Evolutionary conservation across 768 basidiomycete species (phyloP).

Genomic region (Peribolospora kevripleyi): DNA sequence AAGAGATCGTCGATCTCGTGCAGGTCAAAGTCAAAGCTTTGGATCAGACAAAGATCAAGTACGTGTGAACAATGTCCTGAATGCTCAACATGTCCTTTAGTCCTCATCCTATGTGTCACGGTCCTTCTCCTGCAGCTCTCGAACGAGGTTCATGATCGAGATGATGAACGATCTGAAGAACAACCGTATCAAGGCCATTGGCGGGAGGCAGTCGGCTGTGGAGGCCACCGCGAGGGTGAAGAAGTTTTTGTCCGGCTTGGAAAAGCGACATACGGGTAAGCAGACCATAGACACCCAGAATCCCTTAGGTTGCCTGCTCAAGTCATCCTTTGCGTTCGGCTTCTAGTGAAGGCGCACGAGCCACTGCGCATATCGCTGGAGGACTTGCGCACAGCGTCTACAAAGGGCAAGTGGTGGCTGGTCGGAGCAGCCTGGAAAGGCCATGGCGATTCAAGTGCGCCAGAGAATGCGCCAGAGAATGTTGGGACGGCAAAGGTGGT

Average conservation of each 20-base stretch:
- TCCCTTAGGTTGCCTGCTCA: neutral
- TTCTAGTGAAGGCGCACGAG: conserved; percentile 54
- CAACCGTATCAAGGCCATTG: conserved; percentile 42
- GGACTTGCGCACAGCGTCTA: conserved; percentile 64
- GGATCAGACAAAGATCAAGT: conserved; percentile 31
- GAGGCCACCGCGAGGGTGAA: conserved; percentile 68
- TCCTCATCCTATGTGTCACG: neutral
- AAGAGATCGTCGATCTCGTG: conserved; percentile 66
- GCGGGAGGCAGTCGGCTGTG: conserved; percentile 37
- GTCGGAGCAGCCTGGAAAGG: conserved; percentile 49
- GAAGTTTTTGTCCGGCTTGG: conserved; percentile 51
- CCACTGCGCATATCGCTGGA: conserved; percentile 58
- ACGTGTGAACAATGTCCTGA: conserved; percentile 1
- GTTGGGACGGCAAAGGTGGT: conserved; percentile 13
- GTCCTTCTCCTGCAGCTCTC: conserved; percentile 32
- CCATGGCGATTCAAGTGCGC: conserved; percentile 9
- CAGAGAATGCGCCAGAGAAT: conserved; percentile 15
- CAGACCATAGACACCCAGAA: neutral
- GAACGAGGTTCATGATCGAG: conserved; percentile 87
- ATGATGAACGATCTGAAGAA: conserved; percentile 77
- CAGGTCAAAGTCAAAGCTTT: conserved; percentile 40
- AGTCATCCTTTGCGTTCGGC: too few relatives aligned
- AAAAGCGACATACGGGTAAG: conserved; percentile 41
- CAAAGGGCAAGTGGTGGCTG: conserved; percentile 94
- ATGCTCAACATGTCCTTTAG: neutral